Conservation (phyloP, 2,329 filamentous ascomycete species). For the Fusarium nematophilum region DNA sequence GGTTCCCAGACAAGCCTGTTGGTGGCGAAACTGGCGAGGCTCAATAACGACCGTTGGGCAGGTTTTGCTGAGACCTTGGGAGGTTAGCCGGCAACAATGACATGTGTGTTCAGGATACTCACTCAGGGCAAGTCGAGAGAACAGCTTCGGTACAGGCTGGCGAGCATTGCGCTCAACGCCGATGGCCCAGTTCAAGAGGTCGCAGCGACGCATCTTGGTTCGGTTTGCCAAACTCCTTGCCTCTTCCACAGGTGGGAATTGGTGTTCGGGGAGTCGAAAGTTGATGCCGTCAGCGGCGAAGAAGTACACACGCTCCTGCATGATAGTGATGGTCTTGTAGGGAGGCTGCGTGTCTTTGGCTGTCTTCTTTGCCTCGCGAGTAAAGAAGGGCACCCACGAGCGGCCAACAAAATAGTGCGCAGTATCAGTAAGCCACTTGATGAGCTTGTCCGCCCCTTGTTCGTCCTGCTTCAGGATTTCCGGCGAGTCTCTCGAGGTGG, state of each 20-base stretch:
- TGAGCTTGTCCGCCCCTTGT: slow-evolving; percentile 45
- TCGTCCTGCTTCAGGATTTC: slow-evolving; percentile 47
- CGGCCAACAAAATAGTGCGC: slow-evolving; percentile 59
- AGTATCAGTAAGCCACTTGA: slow-evolving; percentile 43
- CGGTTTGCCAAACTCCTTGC: slow-evolving; percentile 36
- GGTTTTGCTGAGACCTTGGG: slow-evolving; percentile 65
- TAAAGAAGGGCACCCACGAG: slow-evolving; percentile 61
- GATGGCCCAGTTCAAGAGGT: slow-evolving; percentile 66
- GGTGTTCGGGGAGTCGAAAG: slow-evolving; percentile 45
- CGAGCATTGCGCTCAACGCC: slow-evolving; percentile 56
- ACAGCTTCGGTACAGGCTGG: slow-evolving; percentile 66
- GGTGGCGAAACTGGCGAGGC: slow-evolving; percentile 55
- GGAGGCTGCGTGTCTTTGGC: slow-evolving; percentile 45
- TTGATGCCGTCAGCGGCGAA: slow-evolving; percentile 65
- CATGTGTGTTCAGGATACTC: slow-evolving; percentile 18
- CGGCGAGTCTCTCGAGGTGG: slow-evolving; percentile 44
- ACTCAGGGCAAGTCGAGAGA: slow-evolving; percentile 68
- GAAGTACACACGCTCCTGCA: slow-evolving; percentile 60
- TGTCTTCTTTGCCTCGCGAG: slow-evolving; percentile 54
- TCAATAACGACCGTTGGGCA: slow-evolving; percentile 59
- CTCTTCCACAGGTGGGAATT: slow-evolving; percentile 41
- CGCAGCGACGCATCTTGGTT: slow-evolving; percentile 50
- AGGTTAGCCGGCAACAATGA: not conserved
- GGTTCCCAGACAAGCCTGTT: slow-evolving; percentile 8
- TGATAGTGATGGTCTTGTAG: slow-evolving; percentile 31